Evolutionary conservation across 805 yeast genomes (phyloP).

Genomic region (Clavispora phyllophila): DNA sequence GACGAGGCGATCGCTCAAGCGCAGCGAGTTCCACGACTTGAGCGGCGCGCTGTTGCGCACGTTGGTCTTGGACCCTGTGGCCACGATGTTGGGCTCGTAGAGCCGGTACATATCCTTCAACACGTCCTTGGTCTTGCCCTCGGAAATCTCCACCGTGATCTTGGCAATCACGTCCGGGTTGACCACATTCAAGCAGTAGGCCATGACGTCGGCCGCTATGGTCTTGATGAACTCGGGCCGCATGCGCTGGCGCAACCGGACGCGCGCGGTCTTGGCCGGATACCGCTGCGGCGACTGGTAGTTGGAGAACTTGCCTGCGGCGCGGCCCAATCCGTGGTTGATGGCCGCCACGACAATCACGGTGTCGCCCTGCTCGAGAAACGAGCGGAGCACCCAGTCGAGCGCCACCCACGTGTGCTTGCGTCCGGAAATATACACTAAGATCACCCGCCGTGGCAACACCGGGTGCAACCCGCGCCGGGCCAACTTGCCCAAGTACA

Average conservation of each 20-base stretch:
- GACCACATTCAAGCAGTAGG: slow-evolving; percentile 43
- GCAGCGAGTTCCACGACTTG: slow-evolving; percentile 56
- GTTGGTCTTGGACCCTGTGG: slow-evolving; percentile 51
- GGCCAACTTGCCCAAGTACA: slow-evolving; percentile 36
- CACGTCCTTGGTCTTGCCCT: slow-evolving; percentile 52
- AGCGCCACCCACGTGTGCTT: slow-evolving; percentile 79
- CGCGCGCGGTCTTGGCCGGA: slow-evolving; percentile 20
- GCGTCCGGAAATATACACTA: slow-evolving; percentile 67
- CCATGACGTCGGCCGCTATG: slow-evolving; percentile 47
- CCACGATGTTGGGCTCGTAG: slow-evolving; percentile 56
- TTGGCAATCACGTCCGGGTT: slow-evolving; percentile 44
- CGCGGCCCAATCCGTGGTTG: slow-evolving; percentile 13
- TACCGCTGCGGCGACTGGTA: slow-evolving; percentile 15
- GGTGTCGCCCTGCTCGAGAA: slow-evolving; percentile 62
- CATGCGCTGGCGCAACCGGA: slow-evolving; percentile 33
- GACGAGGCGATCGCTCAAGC: slow-evolving; percentile 60
- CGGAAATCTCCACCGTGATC: slow-evolving; percentile 56
- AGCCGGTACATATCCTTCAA: slow-evolving; percentile 55
- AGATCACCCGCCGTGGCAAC: slow-evolving; percentile 48
- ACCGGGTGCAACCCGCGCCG: slow-evolving; percentile 29
- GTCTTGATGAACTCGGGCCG: slow-evolving; percentile 44
- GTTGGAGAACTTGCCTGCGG: slow-evolving; percentile 5
- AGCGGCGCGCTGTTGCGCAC: slow-evolving; percentile 42
- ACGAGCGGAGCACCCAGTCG: slow-evolving; percentile 58
- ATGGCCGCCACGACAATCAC: slow-evolving; percentile 58